Conservation (phyloP, 2,329 filamentous ascomycete species). For the Nigrospora oryzae region DNA sequence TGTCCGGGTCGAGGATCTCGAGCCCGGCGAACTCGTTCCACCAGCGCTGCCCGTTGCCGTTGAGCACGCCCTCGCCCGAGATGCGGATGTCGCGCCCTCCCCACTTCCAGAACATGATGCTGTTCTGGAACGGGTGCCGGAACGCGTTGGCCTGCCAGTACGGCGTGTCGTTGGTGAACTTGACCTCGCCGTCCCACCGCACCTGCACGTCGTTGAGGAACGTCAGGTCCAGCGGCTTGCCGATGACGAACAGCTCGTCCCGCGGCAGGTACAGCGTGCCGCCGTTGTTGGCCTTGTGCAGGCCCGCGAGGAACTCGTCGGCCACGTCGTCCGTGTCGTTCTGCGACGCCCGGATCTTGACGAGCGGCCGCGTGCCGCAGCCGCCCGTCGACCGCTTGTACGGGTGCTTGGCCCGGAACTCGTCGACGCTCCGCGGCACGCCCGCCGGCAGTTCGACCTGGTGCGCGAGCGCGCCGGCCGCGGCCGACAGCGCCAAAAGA, state of each 20-base stretch:
- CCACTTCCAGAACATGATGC: conserved; percentile 57
- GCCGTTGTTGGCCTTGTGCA: conserved; percentile 49
- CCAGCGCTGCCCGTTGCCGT: conserved; percentile 43
- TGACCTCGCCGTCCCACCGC: conserved; percentile 47
- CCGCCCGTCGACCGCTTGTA: conserved; percentile 15
- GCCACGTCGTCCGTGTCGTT: conserved; percentile 49
- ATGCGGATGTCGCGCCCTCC: conserved; percentile 53
- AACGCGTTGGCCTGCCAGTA: conserved; percentile 34
- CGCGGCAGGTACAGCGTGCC: conserved; percentile 46
- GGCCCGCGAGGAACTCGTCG: conserved; percentile 41
- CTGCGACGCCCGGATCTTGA: conserved; percentile 43
- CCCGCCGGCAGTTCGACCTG: conserved; percentile 18
- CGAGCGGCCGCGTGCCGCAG: conserved; percentile 15
- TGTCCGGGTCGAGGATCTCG: conserved; percentile 41
- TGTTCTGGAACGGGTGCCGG: conserved; percentile 34
- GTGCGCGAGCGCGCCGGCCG: conserved; percentile 12
- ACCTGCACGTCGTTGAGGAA: conserved; percentile 50
- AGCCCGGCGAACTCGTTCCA: conserved; percentile 31
- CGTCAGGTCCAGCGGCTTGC: conserved; percentile 48
- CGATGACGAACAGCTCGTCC: conserved; percentile 47
- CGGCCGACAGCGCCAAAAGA: conserved; percentile 12
- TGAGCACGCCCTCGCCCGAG: conserved; percentile 45
- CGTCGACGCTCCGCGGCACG: conserved; percentile 23
- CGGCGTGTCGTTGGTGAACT: conserved; percentile 32
- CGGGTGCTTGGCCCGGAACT: conserved; percentile 29